phyloP scores from a whole-genome alignment of 2,329 filamentous ascomycete species.

The Curvularia verruculosa region DNA sequence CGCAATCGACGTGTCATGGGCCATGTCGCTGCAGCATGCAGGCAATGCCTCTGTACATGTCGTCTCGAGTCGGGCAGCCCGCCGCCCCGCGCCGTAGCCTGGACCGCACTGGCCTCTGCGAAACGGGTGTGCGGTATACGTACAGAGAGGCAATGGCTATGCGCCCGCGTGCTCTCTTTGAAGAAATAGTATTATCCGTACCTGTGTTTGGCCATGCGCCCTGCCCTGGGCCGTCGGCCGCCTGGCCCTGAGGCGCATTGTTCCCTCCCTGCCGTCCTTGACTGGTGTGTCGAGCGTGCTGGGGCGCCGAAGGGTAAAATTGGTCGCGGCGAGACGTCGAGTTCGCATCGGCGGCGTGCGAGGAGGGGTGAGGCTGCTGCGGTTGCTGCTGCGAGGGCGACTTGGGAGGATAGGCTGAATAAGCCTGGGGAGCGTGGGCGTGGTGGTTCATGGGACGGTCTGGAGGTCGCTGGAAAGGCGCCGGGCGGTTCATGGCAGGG shows the following conservation, averaged over 20 bases:
- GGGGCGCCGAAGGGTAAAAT: constrained; percentile 50
- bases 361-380: constrained; percentile 50
- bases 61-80: constrained; percentile 11
- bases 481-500: constrained; percentile 49
- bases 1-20: constrained; percentile 25
- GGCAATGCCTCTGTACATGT: constrained; percentile 13
- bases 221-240: constrained; percentile 43
- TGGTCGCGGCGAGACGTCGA: constrained; percentile 55
- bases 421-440: constrained; percentile 29
- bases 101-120: background rate
- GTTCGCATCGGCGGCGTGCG: constrained; percentile 55
- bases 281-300: constrained; percentile 50
- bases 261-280: constrained; percentile 47
- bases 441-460: constrained; percentile 58
- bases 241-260: constrained; percentile 31
- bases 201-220: constrained; percentile 46
- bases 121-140: background rate
- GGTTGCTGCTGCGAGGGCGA: constrained; percentile 28
- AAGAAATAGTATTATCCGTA: constrained; percentile 33
- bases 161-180: constrained; percentile 2
- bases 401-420: constrained; percentile 45
- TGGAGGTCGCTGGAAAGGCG: constrained; percentile 47
- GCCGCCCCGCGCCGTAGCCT: constrained; percentile 21
- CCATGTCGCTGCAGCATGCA: constrained; percentile 17
- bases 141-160: background rate